Evolutionary conservation across 495 filamentous ascomycete genomes (phyloP).

Genomic region (Penicillium flavigenum): DNA sequence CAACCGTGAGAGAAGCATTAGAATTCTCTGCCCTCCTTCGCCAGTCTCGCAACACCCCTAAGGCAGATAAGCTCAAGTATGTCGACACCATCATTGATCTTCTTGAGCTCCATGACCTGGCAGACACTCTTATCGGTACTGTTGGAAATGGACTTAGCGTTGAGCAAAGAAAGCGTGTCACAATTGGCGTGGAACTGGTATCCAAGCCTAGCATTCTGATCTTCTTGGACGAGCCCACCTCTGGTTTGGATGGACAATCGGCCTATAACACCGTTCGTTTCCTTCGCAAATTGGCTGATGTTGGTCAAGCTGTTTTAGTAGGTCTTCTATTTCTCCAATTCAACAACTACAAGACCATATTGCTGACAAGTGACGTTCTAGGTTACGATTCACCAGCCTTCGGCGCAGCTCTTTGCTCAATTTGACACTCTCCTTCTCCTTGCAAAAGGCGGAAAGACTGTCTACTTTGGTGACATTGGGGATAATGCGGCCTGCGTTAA

Average conservation of each 20-base stretch:
- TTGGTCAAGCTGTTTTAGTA: constrained; percentile 65
- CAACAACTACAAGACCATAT: not conserved
- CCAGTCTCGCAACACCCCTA: constrained; percentile 50
- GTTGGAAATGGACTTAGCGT: constrained; percentile 54
- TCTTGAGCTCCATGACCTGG: constrained; percentile 56
- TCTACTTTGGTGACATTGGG: constrained; percentile 69
- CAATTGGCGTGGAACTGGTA: constrained; percentile 67
- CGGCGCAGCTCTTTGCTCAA: constrained; percentile 65
- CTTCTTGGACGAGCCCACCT: constrained; percentile 78
- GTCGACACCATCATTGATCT: constrained; percentile 58
- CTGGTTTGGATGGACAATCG: constrained; percentile 62
- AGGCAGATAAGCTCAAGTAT: constrained; percentile 59
- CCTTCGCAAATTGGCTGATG: constrained; percentile 61
- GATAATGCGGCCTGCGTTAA: constrained; percentile 49
- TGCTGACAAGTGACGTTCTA: not conserved
- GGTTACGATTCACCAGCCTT: constrained; percentile 76
- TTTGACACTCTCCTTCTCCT: constrained; percentile 72
- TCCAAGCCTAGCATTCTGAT: constrained; percentile 65
- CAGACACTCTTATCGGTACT: constrained; percentile 53
- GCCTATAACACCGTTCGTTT: constrained; percentile 66
- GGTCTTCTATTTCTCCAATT: not conserved
- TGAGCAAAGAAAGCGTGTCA: constrained; percentile 63
- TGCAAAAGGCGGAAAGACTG: constrained; percentile 64
- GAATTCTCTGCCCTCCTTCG: constrained; percentile 59
- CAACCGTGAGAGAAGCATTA: constrained; percentile 62